A percentile compares a stretch with the other conserved stretches of the same genome.
Evolutionary conservation across 2,329 filamentous ascomycete species (phyloP).

Genomic region (Neodidymelliopsis sp.): DNA sequence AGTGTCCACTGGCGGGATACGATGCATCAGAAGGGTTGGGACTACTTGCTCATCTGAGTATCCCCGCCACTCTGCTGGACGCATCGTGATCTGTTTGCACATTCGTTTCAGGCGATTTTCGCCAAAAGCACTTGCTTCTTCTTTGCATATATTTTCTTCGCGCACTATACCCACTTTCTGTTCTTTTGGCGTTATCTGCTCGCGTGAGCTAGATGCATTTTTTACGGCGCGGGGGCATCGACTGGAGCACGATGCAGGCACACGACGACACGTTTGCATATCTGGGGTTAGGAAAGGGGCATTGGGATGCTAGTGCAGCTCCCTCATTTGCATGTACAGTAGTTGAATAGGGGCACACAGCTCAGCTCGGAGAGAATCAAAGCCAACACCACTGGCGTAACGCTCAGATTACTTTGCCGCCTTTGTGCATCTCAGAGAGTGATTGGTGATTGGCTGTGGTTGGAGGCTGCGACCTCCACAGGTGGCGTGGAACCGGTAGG

Average conservation of each 20-base stretch:
- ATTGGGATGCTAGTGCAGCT: constrained; percentile 47
- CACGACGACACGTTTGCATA: constrained; percentile 16
- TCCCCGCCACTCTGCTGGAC: constrained; percentile 40
- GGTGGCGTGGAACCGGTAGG: constrained; percentile 23
- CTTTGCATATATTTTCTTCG: constrained; percentile 47
- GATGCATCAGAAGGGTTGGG: constrained; percentile 91
- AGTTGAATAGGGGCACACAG: constrained; percentile 28
- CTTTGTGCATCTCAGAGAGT: constrained; percentile 3
- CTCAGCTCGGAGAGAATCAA: constrained; percentile 31
- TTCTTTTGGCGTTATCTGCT: constrained; percentile 45
- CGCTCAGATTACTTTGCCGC: constrained; percentile 24
- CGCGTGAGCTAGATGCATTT: constrained; percentile 29
- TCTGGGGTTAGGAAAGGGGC: constrained; percentile 21
- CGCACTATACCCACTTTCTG: constrained; percentile 51
- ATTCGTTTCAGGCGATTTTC: constrained; percentile 16
- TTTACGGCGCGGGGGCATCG: constrained; percentile 34
- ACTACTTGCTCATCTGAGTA: constrained; percentile 83
- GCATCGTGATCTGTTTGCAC: constrained; percentile 48
- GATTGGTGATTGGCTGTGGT: constrained; percentile 11
- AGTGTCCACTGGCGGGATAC: constrained; percentile 94
- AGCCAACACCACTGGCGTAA: constrained; percentile 37
- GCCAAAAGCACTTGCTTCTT: constrained; percentile 40
- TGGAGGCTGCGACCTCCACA: constrained; percentile 12
- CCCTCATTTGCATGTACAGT: constrained; percentile 43
- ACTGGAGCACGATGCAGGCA: constrained; percentile 38